These are phyloP conservation scores for Talaromyces albobiverticillius DNA, from an alignment of 2,329 filamentous ascomycete genomes.

Conservation along the genomic window DNA sequence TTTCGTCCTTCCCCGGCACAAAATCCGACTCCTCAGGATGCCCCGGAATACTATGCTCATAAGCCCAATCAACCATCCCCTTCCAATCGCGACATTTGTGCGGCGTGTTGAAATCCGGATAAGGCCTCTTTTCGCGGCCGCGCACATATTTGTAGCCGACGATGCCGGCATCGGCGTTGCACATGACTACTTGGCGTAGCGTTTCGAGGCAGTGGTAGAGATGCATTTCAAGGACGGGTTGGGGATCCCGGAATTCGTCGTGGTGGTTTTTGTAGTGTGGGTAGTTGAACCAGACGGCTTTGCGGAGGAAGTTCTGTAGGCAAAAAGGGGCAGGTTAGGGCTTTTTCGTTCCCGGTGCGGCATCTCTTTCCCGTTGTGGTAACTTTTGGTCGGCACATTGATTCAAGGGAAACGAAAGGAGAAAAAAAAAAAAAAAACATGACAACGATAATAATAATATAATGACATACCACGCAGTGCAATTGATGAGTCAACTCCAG, in stretches of 20 bases:
- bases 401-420: no score
- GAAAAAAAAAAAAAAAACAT: no score
- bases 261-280: conserved; percentile 12
- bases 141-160: conserved; percentile 17
- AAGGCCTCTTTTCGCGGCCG: conserved; percentile 8
- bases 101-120: conserved; percentile 16
- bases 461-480: conserved; percentile 16
- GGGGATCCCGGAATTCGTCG: conserved; percentile 12
- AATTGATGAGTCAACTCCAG: conserved; percentile 17
- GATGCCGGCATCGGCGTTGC: conserved; percentile 16
- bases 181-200: conserved; percentile 19
- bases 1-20: conserved; percentile 2
- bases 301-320: conserved; percentile 14
- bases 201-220: conserved; percentile 20
- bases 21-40: conserved; percentile 9
- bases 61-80: conserved; percentile 9
- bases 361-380: conserved; percentile 7
- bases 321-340: neutral
- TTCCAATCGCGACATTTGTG: conserved; percentile 17
- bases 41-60: conserved; percentile 3
- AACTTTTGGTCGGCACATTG: neutral
- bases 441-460: no score
- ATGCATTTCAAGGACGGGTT: conserved; percentile 10
- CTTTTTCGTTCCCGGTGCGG: no score
- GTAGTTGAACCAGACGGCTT: conserved; percentile 15